Evolutionary conservation across 768 basidiomycete genomes (phyloP), one percentile per base, ranked within the genome.

Genomic region (Dacryopinax primogenitus): DNA sequence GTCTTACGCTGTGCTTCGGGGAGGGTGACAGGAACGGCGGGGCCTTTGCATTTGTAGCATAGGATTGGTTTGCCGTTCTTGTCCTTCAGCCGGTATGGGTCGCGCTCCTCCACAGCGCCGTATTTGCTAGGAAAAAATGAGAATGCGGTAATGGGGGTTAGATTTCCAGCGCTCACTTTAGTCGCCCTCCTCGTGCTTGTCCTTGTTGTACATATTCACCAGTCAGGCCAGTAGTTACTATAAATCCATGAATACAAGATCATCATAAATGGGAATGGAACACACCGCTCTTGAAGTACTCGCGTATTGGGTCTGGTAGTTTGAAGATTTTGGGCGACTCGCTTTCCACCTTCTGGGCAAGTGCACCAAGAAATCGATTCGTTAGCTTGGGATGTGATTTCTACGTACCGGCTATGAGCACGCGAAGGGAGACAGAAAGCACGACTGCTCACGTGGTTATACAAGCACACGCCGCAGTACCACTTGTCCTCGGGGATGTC

Each of bases 61-160:
- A 94, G 78, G n/a, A 96, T 84, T 1, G 88, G 83, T 0, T 81
- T 80, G 1, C 89, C 87, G 71, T 88, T 90, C 70, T 86, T 83
- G 74, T 97, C 94, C 72, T 86, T 88, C 58, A 94, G 78, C 45
- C 89, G 84, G 77, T 87, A 84, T 12, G 89, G 84, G 74, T 98
- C 96, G 30, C 93, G 86, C 63, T 93, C 93, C 72, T 98, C 96
- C 32, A 90, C 76, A 68, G 92, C 86, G 32, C 91, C 91, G 72
- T 87, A 86, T 23, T 33, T 11, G 64, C 23, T 66, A 61, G 18
- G 51, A 21, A 21, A 13, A 26, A 18, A 28, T 66, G 16, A 64
- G 68, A 51, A 26, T 16, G 45, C 7, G 37, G 9, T 1, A 26
- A 21, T 61, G 26, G 66, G 44, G 64, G 41, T 63, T 65, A 65